These are phyloP conservation scores for Solanum ossicruentum DNA, from an alignment of 257 asterid species.

Conservation along the genomic window DNA sequence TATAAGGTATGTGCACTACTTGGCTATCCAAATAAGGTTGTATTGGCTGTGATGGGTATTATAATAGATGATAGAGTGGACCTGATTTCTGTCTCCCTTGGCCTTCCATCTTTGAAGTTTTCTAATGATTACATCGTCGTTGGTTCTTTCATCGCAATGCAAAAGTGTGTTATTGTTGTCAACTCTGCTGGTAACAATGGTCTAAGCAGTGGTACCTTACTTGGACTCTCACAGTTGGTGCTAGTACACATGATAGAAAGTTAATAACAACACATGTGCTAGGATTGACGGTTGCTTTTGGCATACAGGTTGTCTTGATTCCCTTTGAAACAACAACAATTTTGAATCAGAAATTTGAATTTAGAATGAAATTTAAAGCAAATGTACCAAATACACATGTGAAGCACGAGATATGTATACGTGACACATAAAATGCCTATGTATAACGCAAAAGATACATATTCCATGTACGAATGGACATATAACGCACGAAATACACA, in stretches of 20 bases:
- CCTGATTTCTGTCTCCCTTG: slow-evolving; percentile 18
- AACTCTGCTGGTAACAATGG: slow-evolving; percentile 11
- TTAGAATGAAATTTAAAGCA: no score
- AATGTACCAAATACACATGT: no score
- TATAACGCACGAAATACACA: no score
- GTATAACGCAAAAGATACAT: no score
- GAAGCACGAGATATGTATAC: no score
- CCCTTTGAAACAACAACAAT: no score
- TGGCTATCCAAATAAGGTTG: background rate
- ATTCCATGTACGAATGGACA: no score
- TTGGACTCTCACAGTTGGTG: slow-evolving; percentile 32
- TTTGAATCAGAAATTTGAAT: no score
- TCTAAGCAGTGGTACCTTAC: background rate
- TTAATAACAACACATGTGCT: slow-evolving; percentile 11
- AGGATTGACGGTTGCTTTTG: background rate
- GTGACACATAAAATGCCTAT: no score
- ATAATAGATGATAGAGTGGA: slow-evolving; percentile 24
- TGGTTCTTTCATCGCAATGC: slow-evolving; percentile 26
- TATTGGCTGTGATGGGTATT: slow-evolving; percentile 24
- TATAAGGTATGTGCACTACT: slow-evolving; percentile 17
- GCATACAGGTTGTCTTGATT: no score
- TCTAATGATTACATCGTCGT: slow-evolving; percentile 1
- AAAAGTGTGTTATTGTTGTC: slow-evolving; percentile 22
- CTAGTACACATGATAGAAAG: slow-evolving; percentile 20
- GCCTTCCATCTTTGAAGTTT: background rate